Evolutionary conservation across 257 asterid genomes (phyloP).

Genomic region (Ajuga chamaepitys): DNA sequence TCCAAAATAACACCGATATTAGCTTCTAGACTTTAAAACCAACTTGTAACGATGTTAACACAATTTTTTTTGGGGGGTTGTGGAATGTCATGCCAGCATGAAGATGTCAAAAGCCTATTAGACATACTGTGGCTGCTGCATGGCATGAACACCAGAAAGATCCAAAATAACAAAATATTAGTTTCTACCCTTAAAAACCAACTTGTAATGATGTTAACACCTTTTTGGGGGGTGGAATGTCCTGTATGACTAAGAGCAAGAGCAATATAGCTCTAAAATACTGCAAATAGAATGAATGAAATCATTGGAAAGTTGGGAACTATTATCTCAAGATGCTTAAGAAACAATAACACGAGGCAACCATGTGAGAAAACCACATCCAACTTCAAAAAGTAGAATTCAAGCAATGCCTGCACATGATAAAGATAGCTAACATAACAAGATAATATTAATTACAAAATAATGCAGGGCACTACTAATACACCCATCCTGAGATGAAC

Average conservation of each 20-base stretch:
- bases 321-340: not conserved
- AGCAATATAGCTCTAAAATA: not conserved
- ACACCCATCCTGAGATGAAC: slow-evolving; percentile 9
- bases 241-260: slow-evolving; percentile 7
- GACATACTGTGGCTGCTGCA: no score
- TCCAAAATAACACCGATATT: slow-evolving; percentile 2
- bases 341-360: not conserved
- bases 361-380: not conserved
- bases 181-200: slow-evolving; percentile 1
- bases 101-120: slow-evolving; percentile 15
- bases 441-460: not conserved
- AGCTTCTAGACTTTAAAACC: slow-evolving; percentile 4
- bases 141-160: slow-evolving; percentile 3
- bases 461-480: not conserved
- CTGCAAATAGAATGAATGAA: not conserved
- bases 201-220: not conserved
- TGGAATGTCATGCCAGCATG: slow-evolving; percentile 36
- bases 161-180: slow-evolving; percentile 4
- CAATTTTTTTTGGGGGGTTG: not conserved
- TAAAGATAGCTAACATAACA: slow-evolving; percentile 12
- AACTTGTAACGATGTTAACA: not conserved
- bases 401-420: not conserved
- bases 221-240: not conserved
- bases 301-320: not conserved
- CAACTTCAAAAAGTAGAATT: not conserved